Base-by-base conservation (phyloP, 306 rosid genomes). In the Rubus idaeus region DNA sequence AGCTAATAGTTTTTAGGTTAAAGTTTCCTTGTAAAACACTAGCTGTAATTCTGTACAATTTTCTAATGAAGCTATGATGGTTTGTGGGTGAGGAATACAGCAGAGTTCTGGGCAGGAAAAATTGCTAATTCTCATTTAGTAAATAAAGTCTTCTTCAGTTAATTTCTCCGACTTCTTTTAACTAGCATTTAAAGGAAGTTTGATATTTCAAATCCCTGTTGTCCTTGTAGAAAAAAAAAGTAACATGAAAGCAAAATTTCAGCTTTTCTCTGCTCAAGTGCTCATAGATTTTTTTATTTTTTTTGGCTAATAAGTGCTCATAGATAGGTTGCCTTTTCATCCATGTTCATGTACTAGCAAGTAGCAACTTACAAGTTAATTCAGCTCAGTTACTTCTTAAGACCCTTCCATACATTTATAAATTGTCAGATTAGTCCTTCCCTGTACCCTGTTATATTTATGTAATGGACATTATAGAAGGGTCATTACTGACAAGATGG, bases 161-260 rank as follows among this genome's bases (percentile, higher is more conserved):
- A 0, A 39, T 1, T 26, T 74, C 7, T 42, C 1, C 23, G 10
- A 51, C 26, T 74, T 35, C 13, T 17, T 49, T 40, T 55, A 41
- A 10, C 6, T 23, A 23, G 30, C 56, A 74, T 74, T 20, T 3
- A 74, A 58, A 26, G 12, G 35, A 74, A 61, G 45, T 26, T 26
- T 6, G 39, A 61, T 61, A 13, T 30, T 46, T 35, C 20, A 37
- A 2, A 14, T 35, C 7, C 37, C 47, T 10, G 10, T 70, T 30
- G 56, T 58, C 42, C 6, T 61, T 44, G 49, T 58, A 45, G 11
- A 40, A 40, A 64, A 5, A 56, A 23, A 37, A 50, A 6, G 40
- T 2, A 18, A 8, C 63, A 35, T 18, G 78, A 46, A 39, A 75
- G 17, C 79, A 50, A 40, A 40, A 49, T n/a, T 75, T 70, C 44